Evolutionary conservation across 352 stramenopile genomes (phyloP), one percentile per base, ranked within the genome.

Genomic region (Globisporangium nunn): DNA sequence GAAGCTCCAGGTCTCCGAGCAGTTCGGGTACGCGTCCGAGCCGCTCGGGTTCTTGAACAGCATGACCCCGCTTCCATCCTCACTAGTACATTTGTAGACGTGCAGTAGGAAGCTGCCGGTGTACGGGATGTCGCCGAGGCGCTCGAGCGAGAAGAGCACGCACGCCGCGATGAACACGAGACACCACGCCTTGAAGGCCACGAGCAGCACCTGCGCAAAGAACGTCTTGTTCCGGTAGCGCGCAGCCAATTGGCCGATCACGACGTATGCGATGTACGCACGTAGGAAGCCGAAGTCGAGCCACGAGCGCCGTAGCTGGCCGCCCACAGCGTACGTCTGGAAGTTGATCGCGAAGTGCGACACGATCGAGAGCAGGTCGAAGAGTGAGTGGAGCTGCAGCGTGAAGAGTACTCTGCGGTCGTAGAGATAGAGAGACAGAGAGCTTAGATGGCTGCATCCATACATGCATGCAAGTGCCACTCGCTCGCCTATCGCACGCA

Each of bases 261-360:
- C 83, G 55, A 88, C 72, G 54, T 93, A 93, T 18, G 84, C 64
- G n/a, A 93, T 78, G 64, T 95, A 95, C 6, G 80, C 81, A 30
- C 85, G 83, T 33, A 95, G 53, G 51, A 95, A 95, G 31, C 82
- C 85, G 61, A 95, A 88, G 69, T 93, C 82, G 52, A 95, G 70
- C 85, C 85, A 95, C 51, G 85, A 95, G 23, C 81, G 78, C 6
- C 72, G 67, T 10, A 70, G 65, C 46, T 78, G 73, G 29, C 66
- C 75, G 47, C 72, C 71, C 10, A 76, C 71, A 1, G 74, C 52
- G n/a, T 78, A 67, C n/a, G 80, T 91, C 63, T 86, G 74, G 64
- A 90, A 76, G 8, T 78, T 86, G 45, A 91, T 70, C 17, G 73
- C 64, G 59, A 95, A 95, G 64, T 93, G 85, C 31, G 85, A 89